Evolutionary conservation across 805 yeast species (phyloP), one percentile per base, ranked within the genome.

Genomic region (Vanderwaltozyma polyspora): DNA sequence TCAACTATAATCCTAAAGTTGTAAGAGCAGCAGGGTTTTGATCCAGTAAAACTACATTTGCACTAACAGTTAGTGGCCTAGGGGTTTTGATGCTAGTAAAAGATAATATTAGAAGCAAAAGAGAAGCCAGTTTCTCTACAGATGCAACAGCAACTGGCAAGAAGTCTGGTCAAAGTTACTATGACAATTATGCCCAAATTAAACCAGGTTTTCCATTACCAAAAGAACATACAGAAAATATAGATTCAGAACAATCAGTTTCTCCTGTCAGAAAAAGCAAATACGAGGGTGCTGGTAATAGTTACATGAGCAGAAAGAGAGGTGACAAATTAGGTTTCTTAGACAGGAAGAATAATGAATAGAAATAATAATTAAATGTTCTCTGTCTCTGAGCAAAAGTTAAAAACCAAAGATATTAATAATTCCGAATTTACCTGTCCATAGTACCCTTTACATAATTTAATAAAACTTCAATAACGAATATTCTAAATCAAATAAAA

Each of bases 231-330:
- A 3, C n/a, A 6, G 36, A 33, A 2, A 38, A 27, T 3, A 19
- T 16, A 7, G 28, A 31, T 7, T 25, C 29, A 16, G 34, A 28
- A 15, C 58, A 53, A 52, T 49, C 47, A 17, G 60, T 57, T 16
- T 47, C 57, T 29, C n/a, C n/a, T n/a, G n/a, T n/a, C n/a, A 60
- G 86, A 40, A 74, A 74, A 41, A 72, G 79, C 34, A 74, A 70
- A 46, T 81, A 68, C 48, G 82, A 77, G 44, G 89, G 86, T 5
- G 66, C 79, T 1, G 83, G 84, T 1, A 61, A 62, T 35, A 70
- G 82, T 31, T 76, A 76, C 36, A 53, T 60, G 25, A 62, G 74
- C n/a, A 64, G 82, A 46, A 69, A 62, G 36, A 58, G 67, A 12
- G 83, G 82, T 40, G 86, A 76, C 46, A 57, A 45, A 31, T 39